A percentile compares a stretch with the other conserved stretches of the same genome.
These are phyloP conservation scores for Paradendryphiella salina DNA, from an alignment of 2,329 filamentous ascomycete species.

Conservation along the genomic window DNA sequence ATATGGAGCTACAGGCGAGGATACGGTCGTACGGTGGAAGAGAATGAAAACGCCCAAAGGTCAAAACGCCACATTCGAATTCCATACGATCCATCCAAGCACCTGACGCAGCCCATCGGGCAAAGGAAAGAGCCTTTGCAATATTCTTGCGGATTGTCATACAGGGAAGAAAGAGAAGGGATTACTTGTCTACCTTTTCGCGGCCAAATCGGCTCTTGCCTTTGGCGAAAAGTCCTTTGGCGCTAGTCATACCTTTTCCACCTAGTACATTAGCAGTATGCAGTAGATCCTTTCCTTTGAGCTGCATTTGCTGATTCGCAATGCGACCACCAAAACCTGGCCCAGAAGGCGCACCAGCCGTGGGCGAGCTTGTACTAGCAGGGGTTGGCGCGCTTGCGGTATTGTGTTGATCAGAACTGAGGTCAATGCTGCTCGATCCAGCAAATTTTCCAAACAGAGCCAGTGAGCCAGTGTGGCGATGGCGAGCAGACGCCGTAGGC, in stretches of 20 bases:
- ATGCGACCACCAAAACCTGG: conserved; percentile 28
- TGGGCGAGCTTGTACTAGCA: conserved; percentile 28
- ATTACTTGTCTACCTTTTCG: conserved; percentile 86
- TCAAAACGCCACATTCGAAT: conserved; percentile 18
- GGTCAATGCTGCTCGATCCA: conserved; percentile 24
- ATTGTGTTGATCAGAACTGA: conserved; percentile 26
- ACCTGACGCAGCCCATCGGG: conserved; percentile 18
- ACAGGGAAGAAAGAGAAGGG: conserved; percentile 46
- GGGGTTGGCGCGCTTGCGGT: conserved; percentile 35
- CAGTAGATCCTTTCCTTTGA: conserved; percentile 86
- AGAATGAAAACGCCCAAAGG: conserved; percentile 29
- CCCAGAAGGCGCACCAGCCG: conserved; percentile 21
- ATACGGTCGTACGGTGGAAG: conserved; percentile 23
- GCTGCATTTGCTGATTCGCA: conserved; percentile 59
- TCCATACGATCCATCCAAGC: conserved; percentile 19
- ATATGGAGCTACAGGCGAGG: conserved; percentile 33
- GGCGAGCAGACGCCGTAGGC: conserved; percentile 37
- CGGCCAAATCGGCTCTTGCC: conserved; percentile 78
- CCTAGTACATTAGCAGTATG: conserved; percentile 75
- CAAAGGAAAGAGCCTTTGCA: conserved; percentile 13
- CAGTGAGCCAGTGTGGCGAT: conserved; percentile 44
- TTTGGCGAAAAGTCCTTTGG: conserved; percentile 89
- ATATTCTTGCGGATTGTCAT: conserved; percentile 14
- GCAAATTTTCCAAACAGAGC: conserved; percentile 42
- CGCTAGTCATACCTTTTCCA: conserved; percentile 73